Percentiles rank a stretch among this genome's conserved stretches.
Evolutionary conservation across 148 eudicot genomes (phyloP).

Genomic region (Simmondsia chinensis): DNA sequence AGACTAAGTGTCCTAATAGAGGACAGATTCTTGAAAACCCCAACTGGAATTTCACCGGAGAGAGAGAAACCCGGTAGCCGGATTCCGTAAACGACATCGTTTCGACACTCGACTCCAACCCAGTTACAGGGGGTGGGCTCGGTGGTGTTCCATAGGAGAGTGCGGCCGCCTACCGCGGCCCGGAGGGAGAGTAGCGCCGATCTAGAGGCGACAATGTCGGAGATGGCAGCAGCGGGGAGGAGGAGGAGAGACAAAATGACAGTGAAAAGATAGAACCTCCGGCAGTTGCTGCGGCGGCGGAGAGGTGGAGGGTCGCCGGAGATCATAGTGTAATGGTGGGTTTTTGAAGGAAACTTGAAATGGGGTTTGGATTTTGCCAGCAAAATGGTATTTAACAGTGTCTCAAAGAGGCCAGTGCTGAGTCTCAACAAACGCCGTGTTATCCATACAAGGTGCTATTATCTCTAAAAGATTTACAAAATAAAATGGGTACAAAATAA

Average conservation of each 20-base stretch:
- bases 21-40: slow-evolving; percentile 34
- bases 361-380: too few species aligned
- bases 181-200: slow-evolving; percentile 51
- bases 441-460: too few species aligned
- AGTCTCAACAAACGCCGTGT: too few species aligned
- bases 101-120: slow-evolving; percentile 46
- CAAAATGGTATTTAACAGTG: too few species aligned
- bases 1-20: slow-evolving; percentile 37
- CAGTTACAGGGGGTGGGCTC: slow-evolving; percentile 33
- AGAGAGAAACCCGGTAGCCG: slow-evolving; percentile 56
- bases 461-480: too few species aligned
- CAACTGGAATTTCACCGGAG: slow-evolving; percentile 36
- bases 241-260: slow-evolving; percentile 7
- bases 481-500: too few species aligned
- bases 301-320: too few species aligned
- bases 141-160: slow-evolving; percentile 43
- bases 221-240: not conserved
- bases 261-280: too few species aligned
- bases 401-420: too few species aligned
- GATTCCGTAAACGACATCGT: slow-evolving; percentile 35
- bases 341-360: too few species aligned
- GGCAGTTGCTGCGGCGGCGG: too few species aligned
- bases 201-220: slow-evolving; percentile 32
- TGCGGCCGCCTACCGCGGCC: slow-evolving; percentile 54
- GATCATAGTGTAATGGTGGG: too few species aligned